Base-by-base conservation (phyloP, 495 filamentous ascomycete species). In the Hypoxylon cercidicola region DNA sequence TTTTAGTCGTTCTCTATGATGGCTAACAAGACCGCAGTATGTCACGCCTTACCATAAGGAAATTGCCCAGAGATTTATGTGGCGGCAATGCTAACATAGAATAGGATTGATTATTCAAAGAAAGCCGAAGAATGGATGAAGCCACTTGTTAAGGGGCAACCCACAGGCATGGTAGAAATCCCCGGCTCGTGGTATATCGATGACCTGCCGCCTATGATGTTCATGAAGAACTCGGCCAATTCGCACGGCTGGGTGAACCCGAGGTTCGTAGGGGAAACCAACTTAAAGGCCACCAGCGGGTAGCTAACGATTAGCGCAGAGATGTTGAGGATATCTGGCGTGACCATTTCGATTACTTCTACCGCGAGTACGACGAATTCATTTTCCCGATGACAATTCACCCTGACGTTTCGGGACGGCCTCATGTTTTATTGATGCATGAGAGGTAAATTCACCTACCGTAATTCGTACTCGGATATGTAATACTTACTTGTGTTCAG, bases 371-470 rank as follows among this genome's bases (percentile, higher is more conserved):
- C 55, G 84, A 87, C 54, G 80, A 83, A 46, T 89, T 88, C 59
- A 75, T 88, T 10, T 88, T 87, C 70, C 85, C 85, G 2, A 82
- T 88, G 48, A 82, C 84, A 1, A 81, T 87, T 37, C 85, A 88
- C 72, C 86, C 86, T 7, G 83, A 88, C 62, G 83, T 85, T 0
- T 77, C 72, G n/a, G 85, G 86, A 2, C 76, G 81, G 61, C 83
- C 86, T 15, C 85, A 89, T 56, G 83, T 82, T 0, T 61, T 88
- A 15, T 55, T 85, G 1, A 84, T 88, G 82, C 82, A 85, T 49
- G 85, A 87, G 64, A 72, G 70, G 62, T 67, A 68, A 35, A 34
- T 20, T 35, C 12, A 21, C 9, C n/a, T 13, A 21, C 15, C 32
- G 18, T 7, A 18, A 12, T 20, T 18, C 5, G 11, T 35, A 16